phyloP scores from a whole-genome alignment of 2,329 filamentous ascomycete genomes.

The Sordariomycetes sp. region DNA sequence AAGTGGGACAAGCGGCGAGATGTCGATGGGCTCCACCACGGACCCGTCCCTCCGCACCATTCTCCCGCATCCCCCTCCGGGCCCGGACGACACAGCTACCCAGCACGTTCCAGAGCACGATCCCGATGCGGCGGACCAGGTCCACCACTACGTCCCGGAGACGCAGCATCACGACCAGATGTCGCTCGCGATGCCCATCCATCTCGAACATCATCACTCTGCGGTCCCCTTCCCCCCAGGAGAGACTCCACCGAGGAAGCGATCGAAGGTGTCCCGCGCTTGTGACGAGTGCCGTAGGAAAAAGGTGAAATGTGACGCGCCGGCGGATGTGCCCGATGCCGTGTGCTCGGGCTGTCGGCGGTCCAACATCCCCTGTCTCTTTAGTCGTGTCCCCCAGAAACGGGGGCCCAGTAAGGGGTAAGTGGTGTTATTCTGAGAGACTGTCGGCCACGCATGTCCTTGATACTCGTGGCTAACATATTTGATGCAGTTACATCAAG shows the following conservation, averaged over 20 bases:
- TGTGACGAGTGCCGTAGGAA: conserved; percentile 85
- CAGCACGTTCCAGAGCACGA: not conserved
- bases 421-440: conserved; percentile 10
- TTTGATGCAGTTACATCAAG: conserved; percentile 65
- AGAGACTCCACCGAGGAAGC: conserved; percentile 60
- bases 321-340: conserved; percentile 59
- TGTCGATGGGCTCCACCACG: conserved; percentile 21
- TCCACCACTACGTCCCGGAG: conserved; percentile 5
- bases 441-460: not conserved
- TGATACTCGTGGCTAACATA: conserved; percentile 8
- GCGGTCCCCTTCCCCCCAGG: conserved; percentile 10
- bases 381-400: conserved; percentile 81
- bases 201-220: conserved; percentile 22
- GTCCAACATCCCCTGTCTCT: conserved; percentile 67
- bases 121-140: conserved; percentile 8
- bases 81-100: conserved; percentile 8
- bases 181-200: conserved; percentile 21
- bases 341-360: conserved; percentile 75
- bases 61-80: conserved; percentile 28
- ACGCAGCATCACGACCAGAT: conserved; percentile 6
- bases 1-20: conserved; percentile 27
- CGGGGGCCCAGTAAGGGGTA: conserved; percentile 82
- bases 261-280: conserved; percentile 77
- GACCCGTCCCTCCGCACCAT: conserved; percentile 31
- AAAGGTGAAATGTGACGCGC: conserved; percentile 82